Percentiles rank a stretch among this genome's conserved stretches.
Conservation (phyloP, 768 basidiomycete genomes). For the Boletus pseudopeckii region DNA sequence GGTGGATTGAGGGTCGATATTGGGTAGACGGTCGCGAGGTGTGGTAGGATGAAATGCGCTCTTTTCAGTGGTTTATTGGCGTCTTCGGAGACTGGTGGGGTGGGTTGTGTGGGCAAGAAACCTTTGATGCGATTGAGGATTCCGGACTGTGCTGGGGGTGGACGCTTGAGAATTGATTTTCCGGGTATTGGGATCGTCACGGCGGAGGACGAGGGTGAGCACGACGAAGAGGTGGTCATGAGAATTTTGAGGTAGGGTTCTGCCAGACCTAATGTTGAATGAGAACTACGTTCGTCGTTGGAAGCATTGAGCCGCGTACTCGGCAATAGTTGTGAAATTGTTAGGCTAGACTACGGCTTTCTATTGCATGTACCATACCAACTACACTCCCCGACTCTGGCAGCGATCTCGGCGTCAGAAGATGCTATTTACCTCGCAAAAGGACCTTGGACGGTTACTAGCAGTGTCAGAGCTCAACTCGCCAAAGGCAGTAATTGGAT, state of each 20-base stretch:
- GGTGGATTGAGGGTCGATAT: slow-evolving; percentile 85
- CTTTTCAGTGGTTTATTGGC: slow-evolving; percentile 67
- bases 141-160: slow-evolving; percentile 63
- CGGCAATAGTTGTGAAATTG: neutral
- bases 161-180: slow-evolving; percentile 77
- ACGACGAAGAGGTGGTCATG: slow-evolving; percentile 40
- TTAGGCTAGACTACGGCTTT: neutral
- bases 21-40: slow-evolving; percentile 85
- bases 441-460: too few relatives aligned
- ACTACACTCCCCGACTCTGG: too few relatives aligned
- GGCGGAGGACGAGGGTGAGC: slow-evolving; percentile 73
- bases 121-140: slow-evolving; percentile 73
- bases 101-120: slow-evolving; percentile 61
- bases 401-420: too few relatives aligned
- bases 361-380: too few relatives aligned
- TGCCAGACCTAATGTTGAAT: neutral
- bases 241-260: neutral
- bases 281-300: neutral
- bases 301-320: neutral
- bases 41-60: slow-evolving; percentile 88
- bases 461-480: neutral
- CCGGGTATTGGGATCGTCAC: slow-evolving; percentile 78
- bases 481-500: neutral
- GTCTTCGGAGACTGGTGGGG: slow-evolving; percentile 33
- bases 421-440: too few relatives aligned